A percentile compares a stretch with the other conserved stretches of the same genome.
Evolutionary conservation across 192 early-diverging fungal species (phyloP).

Genomic region (Coemansia sp.): DNA sequence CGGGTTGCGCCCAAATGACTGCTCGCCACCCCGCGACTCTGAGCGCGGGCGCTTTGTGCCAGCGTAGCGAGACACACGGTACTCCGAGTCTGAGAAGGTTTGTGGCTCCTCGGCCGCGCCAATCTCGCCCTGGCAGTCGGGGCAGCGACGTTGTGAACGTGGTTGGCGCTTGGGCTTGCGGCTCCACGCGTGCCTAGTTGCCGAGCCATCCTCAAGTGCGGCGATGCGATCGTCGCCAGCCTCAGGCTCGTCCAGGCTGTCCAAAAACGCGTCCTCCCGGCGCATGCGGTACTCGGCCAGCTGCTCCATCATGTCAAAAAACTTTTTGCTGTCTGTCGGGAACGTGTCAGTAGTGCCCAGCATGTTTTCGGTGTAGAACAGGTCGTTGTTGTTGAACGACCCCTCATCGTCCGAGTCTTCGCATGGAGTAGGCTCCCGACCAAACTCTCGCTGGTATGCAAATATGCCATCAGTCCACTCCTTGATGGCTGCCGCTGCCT

Average conservation of each 20-base stretch:
- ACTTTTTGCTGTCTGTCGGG: constrained; percentile 87
- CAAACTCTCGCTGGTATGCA: constrained; percentile 9
- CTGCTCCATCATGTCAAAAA: constrained; percentile 95
- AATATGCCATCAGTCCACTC: constrained; percentile 8
- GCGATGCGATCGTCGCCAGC: constrained; percentile 49
- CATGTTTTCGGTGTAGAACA: constrained; percentile 50
- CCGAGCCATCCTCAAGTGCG: constrained; percentile 36
- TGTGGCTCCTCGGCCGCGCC: constrained; percentile 30
- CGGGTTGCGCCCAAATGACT: neutral
- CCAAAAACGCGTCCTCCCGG: constrained; percentile 60
- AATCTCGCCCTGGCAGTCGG: constrained; percentile 48
- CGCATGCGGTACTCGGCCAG: constrained; percentile 87
- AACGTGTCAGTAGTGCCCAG: constrained; percentile 40
- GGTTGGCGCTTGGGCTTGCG: neutral
- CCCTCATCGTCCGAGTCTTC: constrained; percentile 7
- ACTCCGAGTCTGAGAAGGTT: constrained; percentile 16
- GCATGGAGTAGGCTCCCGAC: neutral
- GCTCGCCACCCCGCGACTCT: constrained; percentile 5
- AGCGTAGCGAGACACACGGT: neutral
- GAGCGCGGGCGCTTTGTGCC: constrained; percentile 29
- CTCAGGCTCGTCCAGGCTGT: constrained; percentile 19
- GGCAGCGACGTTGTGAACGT: constrained; percentile 24
- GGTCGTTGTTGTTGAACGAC: constrained; percentile 30
- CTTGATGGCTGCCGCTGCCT: constrained; percentile 9
- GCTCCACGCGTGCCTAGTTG: constrained; percentile 32